Evolutionary conservation across 176 grass and related monocot genomes (phyloP), one percentile per base, ranked within the genome.

Genomic region (Raddia distichophylla): DNA sequence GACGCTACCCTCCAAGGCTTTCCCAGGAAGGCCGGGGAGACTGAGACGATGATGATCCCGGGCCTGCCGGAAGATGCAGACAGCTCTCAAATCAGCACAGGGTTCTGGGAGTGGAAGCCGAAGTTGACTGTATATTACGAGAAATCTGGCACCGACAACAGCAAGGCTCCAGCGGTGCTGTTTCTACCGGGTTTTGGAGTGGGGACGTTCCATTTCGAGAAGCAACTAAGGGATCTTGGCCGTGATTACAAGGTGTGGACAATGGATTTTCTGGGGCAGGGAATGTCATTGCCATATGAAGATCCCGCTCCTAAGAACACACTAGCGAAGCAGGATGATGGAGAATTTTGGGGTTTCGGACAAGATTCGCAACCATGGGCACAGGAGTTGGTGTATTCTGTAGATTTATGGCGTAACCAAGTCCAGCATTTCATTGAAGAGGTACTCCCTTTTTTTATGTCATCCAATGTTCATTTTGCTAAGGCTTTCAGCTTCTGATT

Each of bases 101-200:
- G 84, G 42, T 85, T 93, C 47, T 99, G 96, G 96, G 93, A 95
- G 35, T 99, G 86, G 87, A 95, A 88, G 72, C 96, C 96, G 2
- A 99, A 99, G 71, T 73, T 99, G 66, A 87, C 86, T 7, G 96
- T 95, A 33, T 88, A 99, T 74, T 99, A 99, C 47, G 96, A 99
- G 72, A 90, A 76, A 65, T 93, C 96, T 19, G 90, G 93, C 44
- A 79, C 67, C 7, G 54, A 88, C 56, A 98, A 99, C 17, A 87
- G 64, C 73, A 86, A 89, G 48, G 90, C 96, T 0, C 96, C 96
- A 1, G 89, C 90, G 1, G 88, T 99, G 82, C 93, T 95, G 71
- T 99, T 99, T 74, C 87, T 99, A 19, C 96, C 96, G 2, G 96
- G 96, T 42, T 99, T 99, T 52, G 96, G 96, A 13, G 93, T 93